These are phyloP conservation scores for Polytrichum formosum DNA, from an alignment of 225 moss, liverwort and hornwort species.

Conservation along the genomic window DNA sequence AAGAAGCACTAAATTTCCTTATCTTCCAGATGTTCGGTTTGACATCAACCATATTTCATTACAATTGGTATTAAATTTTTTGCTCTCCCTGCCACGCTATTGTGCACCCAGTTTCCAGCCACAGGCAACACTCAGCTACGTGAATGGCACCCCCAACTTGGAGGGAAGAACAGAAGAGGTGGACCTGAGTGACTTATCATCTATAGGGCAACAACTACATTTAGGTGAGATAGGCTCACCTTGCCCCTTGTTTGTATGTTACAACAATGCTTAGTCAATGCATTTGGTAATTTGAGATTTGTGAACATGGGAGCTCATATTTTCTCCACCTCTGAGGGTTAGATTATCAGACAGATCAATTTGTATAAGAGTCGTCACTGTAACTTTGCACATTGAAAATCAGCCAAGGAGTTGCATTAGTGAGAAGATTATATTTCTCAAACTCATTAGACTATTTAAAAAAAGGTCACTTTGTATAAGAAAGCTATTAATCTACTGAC, in stretches of 20 bases:
- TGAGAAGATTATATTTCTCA: too few species aligned
- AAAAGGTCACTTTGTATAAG: too few species aligned
- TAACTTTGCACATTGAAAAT: too few species aligned
- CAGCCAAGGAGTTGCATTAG: too few species aligned
- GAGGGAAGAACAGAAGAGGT: background rate
- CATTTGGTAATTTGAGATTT: background rate
- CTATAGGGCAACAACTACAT: background rate
- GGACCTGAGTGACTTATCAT: background rate
- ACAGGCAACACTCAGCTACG: background rate
- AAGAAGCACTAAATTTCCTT: background rate
- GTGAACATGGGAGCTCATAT: too few species aligned
- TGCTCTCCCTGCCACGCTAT: background rate
- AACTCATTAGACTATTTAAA: too few species aligned
- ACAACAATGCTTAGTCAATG: background rate
- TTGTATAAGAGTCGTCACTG: too few species aligned
- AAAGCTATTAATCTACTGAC: too few species aligned
- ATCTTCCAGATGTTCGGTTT: background rate
- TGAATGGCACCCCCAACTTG: constrained; percentile 1
- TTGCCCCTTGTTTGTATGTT: background rate
- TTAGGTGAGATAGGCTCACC: constrained; percentile 1
- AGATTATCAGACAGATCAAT: too few species aligned
- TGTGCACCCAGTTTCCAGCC: background rate
- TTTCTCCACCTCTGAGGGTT: too few species aligned
- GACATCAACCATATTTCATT: background rate
- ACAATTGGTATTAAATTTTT: background rate